These are phyloP conservation scores for Carpinus viminea DNA, from an alignment of 306 rosid species.

Conservation along the genomic window DNA sequence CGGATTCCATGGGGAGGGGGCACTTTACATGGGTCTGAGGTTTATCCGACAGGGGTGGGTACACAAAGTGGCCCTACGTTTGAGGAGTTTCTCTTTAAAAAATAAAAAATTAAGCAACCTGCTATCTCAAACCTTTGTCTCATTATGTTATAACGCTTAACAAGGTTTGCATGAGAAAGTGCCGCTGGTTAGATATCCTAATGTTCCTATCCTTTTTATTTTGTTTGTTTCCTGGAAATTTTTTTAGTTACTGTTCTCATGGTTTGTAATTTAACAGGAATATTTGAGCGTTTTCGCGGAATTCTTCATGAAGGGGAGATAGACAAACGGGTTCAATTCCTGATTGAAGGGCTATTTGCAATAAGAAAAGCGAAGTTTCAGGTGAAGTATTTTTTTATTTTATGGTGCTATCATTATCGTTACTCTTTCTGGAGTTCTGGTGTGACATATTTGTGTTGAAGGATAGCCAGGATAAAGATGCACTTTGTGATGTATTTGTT, in stretches of 20 bases:
- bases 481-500: background rate
- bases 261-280: conserved; percentile 49
- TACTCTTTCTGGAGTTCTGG: background rate
- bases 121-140: background rate
- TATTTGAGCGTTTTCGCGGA: conserved; percentile 95
- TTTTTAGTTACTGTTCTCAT: background rate
- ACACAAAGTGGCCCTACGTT: no score
- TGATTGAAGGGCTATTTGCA: conserved; percentile 90
- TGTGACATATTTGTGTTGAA: background rate
- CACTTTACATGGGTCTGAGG: no score
- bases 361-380: conserved; percentile 90
- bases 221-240: background rate
- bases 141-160: background rate
- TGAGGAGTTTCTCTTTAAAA: no score
- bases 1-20: no score
- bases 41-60: no score
- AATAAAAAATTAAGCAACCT: no score
- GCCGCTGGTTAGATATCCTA: background rate
- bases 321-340: conserved; percentile 84
- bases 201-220: background rate
- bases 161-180: background rate
- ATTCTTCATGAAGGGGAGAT: conserved; percentile 98
- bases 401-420: background rate
- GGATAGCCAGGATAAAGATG: background rate
- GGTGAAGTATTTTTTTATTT: conserved; percentile 39